A percentile compares a stretch with the other conserved stretches of the same genome.
phyloP scores from a whole-genome alignment of 177 flowering plant species.

The Vitis hybrid region DNA sequence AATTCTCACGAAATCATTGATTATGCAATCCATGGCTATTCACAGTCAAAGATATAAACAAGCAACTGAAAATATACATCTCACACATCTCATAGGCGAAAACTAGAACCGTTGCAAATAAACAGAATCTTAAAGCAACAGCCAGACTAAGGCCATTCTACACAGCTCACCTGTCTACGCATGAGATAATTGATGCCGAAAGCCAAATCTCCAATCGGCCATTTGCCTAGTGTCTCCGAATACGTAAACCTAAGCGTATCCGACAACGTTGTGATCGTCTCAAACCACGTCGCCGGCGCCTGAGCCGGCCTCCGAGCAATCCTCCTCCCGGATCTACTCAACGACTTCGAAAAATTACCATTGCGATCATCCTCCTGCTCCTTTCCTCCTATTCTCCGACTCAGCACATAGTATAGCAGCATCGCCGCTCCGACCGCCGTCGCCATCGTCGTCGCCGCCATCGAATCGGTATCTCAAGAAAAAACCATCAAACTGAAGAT shows the following conservation, averaged over 20 bases:
- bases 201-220: slow-evolving; percentile 89
- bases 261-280: slow-evolving; percentile 61
- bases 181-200: slow-evolving; percentile 80
- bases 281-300: slow-evolving; percentile 83
- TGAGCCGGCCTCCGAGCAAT: slow-evolving; percentile 58
- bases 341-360: slow-evolving; percentile 35
- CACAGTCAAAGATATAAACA: too few relatives aligned
- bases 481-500: too few relatives aligned
- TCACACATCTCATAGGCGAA: too few relatives aligned
- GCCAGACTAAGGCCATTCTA: background rate
- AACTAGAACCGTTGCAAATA: background rate
- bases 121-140: background rate
- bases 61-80: too few relatives aligned
- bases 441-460: slow-evolving; percentile 79
- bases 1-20: too few relatives aligned
- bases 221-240: slow-evolving; percentile 79
- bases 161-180: slow-evolving; percentile 63
- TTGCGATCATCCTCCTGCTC: slow-evolving; percentile 20
- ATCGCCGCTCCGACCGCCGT: slow-evolving; percentile 75
- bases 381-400: slow-evolving; percentile 34
- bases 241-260: slow-evolving; percentile 83
- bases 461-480: slow-evolving; percentile 6
- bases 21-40: too few relatives aligned
- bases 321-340: slow-evolving; percentile 46
- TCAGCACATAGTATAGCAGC: slow-evolving; percentile 51